Conservation (phyloP, 148 eudicot genomes). For the Fagopyrum esculentum region DNA sequence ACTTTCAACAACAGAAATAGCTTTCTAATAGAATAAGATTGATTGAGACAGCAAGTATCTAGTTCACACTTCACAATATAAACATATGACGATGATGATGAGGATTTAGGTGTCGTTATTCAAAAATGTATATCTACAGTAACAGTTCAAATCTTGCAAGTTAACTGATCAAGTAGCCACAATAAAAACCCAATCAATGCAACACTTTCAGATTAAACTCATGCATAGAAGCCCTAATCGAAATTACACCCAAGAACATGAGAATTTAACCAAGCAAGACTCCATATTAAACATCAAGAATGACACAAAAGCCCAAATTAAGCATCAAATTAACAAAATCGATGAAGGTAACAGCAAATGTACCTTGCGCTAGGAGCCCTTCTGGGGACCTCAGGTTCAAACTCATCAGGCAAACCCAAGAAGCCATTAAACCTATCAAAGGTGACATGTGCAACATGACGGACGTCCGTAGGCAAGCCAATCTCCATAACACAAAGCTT, state of each 20-base stretch:
- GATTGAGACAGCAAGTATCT: neutral
- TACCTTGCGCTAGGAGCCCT: constrained; percentile 99
- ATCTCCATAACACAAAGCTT: constrained; percentile 67
- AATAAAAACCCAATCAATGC: neutral
- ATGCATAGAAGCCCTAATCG: neutral
- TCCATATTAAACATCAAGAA: neutral
- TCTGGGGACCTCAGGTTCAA: constrained; percentile 90
- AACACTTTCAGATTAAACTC: neutral
- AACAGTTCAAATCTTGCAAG: neutral
- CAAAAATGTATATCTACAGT: neutral
- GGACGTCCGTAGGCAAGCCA: constrained; percentile 90
- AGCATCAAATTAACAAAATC: constrained; percentile 13
- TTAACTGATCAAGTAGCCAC: neutral
- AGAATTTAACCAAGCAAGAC: neutral
- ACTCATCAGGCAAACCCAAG: constrained; percentile 98
- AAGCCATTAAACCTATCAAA: constrained; percentile 96
- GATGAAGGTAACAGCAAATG: constrained; percentile 11
- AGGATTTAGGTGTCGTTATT: neutral
- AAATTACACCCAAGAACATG: neutral
- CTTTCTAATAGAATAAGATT: neutral
- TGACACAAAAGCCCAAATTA: constrained; percentile 14
- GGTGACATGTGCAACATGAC: constrained; percentile 96
- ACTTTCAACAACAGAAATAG: neutral
- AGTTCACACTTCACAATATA: neutral
- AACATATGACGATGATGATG: neutral